Evolutionary conservation across 2,329 filamentous ascomycete species (phyloP), one percentile per base, ranked within the genome.

Genomic region (Lecanicillium sp.): DNA sequence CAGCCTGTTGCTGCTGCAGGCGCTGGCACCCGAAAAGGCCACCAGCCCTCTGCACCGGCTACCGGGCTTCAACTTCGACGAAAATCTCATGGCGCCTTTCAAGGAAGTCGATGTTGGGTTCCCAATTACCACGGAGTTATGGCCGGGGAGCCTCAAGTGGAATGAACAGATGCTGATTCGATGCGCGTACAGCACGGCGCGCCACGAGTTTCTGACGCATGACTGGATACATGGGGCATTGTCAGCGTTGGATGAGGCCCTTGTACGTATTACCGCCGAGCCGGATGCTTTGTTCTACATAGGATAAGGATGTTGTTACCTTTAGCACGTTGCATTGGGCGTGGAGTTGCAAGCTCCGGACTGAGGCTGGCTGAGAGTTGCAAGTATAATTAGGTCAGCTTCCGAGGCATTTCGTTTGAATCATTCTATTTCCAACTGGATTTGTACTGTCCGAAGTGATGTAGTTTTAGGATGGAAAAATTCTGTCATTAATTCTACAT

Each of bases 21-120:
- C 38, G 13, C 34, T 36, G 27, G 33, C 37, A 29, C 9, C 33
- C 27, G 16, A 27, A 2, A 9, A 35, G 29, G 15, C 30, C 9
- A n/a, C 17, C 4, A 18, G 36, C n/a, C 31, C 22, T 14, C 12
- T 40, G 15, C 37, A 33, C 33, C 33, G 41, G 20, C 41, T 43
- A 14, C 41, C 41, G n/a, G 41, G 41, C 13, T 43, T 36, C 37
- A 40, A 43, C 25, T 33, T 32, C 33, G 37, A 43, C 18, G 38
- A 43, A 38, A 43, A 41, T 34, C 41, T 43, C 3, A 11, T 37
- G 33, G 9, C 33, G 13, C 41, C 41, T 8, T 43, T 33, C 37
- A 35, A 35, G 29, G 41, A 43, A 38, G 33, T 38, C 4, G 40
- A 41, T n/a, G 41, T 38, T 17, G 40, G 40, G 20, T 42, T 36